A percentile compares a stretch with the other conserved stretches of the same genome.
Evolutionary conservation across 164 flowering plant genomes (phyloP).

Genomic region (Chimonanthus praecox): DNA sequence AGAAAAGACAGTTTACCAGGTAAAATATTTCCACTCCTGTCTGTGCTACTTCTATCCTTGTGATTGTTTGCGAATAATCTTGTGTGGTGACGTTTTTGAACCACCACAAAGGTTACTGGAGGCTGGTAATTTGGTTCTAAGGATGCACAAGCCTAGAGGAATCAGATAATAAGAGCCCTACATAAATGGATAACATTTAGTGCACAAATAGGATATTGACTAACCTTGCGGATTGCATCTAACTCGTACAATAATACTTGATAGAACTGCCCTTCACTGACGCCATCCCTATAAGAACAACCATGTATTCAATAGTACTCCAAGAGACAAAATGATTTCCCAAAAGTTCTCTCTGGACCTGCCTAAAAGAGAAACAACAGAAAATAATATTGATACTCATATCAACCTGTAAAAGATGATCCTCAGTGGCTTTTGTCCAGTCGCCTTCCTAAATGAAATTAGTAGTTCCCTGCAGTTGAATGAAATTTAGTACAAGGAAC

Average conservation of each 20-base stretch:
- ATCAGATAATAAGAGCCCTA: neutral
- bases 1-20: conserved; percentile 14
- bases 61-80: conserved; percentile 20
- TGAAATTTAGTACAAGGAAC: neutral
- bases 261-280: conserved; percentile 55
- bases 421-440: conserved; percentile 52
- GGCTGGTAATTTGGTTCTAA: conserved; percentile 24
- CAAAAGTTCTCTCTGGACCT: neutral
- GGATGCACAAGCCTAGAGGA: conserved; percentile 18
- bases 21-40: conserved; percentile 21
- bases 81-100: conserved; percentile 23
- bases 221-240: conserved; percentile 53
- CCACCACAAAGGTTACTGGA: conserved; percentile 21
- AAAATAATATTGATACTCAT: neutral
- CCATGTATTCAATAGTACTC: neutral
- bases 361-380: neutral
- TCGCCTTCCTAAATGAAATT: conserved; percentile 48
- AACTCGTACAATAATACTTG: conserved; percentile 43
- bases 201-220: neutral
- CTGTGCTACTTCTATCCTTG: conserved; percentile 20
- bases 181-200: neutral
- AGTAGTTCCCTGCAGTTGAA: conserved; percentile 47
- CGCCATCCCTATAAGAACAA: conserved; percentile 36
- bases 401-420: conserved; percentile 57
- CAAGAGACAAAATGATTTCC: neutral